phyloP scores from a whole-genome alignment of 768 basidiomycete genomes.

The Tricholoma terreum region DNA sequence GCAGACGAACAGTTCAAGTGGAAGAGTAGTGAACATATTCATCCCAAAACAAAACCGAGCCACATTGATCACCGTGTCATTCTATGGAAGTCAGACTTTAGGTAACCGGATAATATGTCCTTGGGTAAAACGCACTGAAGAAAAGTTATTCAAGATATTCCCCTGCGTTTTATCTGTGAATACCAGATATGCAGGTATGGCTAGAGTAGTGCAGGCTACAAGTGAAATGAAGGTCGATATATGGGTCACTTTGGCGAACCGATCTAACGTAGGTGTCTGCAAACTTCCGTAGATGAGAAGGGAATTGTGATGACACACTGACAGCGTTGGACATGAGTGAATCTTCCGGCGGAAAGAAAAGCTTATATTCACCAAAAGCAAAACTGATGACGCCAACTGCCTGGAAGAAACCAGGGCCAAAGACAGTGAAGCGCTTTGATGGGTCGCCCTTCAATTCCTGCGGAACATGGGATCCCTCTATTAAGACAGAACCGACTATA shows the following conservation, averaged over 20 bases:
- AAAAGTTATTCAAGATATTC: conserved; percentile 97
- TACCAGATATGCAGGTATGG: conserved; percentile 80
- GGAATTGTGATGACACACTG: conserved; percentile 96
- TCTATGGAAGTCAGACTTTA: conserved; percentile 33
- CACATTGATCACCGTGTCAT: conserved; percentile 89
- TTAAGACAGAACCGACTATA: conserved; percentile 82
- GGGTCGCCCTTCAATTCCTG: conserved; percentile 76
- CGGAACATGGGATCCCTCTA: conserved; percentile 77
- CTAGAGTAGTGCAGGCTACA: conserved; percentile 79
- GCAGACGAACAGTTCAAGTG: conserved; percentile 95
- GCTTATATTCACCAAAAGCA: conserved; percentile 57
- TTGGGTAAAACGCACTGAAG: conserved; percentile 46
- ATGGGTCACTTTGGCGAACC: conserved; percentile 91
- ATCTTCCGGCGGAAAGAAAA: not conserved
- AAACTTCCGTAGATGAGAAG: conserved; percentile 94
- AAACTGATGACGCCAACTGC: conserved; percentile 98
- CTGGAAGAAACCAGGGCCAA: conserved; percentile 82
- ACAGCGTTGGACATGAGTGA: conserved; percentile 1
- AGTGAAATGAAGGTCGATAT: conserved; percentile 84
- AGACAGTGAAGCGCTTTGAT: conserved; percentile 66
- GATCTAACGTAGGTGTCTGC: conserved; percentile 89
- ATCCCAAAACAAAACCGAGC: conserved; percentile 92
- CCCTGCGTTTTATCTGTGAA: conserved; percentile 92
- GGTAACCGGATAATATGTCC: not conserved
- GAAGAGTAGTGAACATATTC: conserved; percentile 98